phyloP scores from a whole-genome alignment of 1,284 basidiomycete species.

The Irpex rosettiformis region DNA sequence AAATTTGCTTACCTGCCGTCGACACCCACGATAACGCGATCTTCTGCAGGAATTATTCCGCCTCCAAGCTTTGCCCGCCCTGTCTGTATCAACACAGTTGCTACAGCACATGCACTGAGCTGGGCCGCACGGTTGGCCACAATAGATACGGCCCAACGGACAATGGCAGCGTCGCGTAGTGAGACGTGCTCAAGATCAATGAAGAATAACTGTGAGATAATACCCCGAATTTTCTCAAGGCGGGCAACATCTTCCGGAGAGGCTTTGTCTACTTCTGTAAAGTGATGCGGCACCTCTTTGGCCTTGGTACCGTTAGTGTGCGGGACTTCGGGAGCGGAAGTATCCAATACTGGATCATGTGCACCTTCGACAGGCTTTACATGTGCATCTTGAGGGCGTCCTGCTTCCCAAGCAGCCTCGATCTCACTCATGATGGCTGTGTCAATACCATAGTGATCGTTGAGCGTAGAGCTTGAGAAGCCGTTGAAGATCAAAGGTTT shows the following conservation, averaged over 20 bases:
- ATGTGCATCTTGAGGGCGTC: constrained; percentile 22
- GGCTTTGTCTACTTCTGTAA: constrained; percentile 26
- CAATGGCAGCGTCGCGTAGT: constrained; percentile 72
- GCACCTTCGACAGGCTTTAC: constrained; percentile 16
- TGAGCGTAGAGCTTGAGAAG: constrained; percentile 67
- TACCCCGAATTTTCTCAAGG: constrained; percentile 49
- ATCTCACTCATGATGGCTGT: constrained; percentile 89
- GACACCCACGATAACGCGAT: constrained; percentile 74
- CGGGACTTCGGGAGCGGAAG: not conserved
- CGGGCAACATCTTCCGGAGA: constrained; percentile 25
- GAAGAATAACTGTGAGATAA: constrained; percentile 63
- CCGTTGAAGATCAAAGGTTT: constrained; percentile 78
- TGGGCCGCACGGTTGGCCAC: constrained; percentile 83
- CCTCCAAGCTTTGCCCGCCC: constrained; percentile 49
- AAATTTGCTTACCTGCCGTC: constrained; percentile 72
- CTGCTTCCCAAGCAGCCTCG: constrained; percentile 68
- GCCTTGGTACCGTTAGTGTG: constrained; percentile 9
- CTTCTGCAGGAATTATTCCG: constrained; percentile 37
- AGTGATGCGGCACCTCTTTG: constrained; percentile 17
- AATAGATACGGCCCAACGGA: constrained; percentile 75
- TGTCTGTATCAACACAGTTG: constrained; percentile 84
- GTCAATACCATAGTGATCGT: constrained; percentile 92
- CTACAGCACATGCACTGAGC: constrained; percentile 85
- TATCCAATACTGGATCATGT: constrained; percentile 2
- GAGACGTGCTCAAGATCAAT: constrained; percentile 52